Conservation (phyloP, 208 protist species). For the Acanthamoeba comandoni region DNA sequence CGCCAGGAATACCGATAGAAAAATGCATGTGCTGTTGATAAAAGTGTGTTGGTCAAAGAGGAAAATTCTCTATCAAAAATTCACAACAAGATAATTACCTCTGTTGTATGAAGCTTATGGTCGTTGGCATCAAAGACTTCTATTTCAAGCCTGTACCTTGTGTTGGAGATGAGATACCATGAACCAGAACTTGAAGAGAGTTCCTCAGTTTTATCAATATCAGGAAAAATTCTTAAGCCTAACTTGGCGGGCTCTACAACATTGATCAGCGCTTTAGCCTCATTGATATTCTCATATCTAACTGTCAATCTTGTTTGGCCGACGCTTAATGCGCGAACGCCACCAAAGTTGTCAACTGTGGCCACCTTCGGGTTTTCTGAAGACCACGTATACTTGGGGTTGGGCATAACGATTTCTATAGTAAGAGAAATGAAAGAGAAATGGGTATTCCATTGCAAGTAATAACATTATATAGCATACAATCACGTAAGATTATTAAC, state of each 20-base stretch:
- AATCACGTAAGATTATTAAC: not conserved
- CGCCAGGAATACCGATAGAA: slow-evolving; percentile 5
- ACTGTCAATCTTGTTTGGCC: slow-evolving; percentile 32
- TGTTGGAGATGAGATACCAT: slow-evolving; percentile 62
- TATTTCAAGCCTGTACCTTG: slow-evolving; percentile 18
- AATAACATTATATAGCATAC: too few relatives aligned
- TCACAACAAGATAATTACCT: not conserved
- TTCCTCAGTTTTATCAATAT: slow-evolving; percentile 6
- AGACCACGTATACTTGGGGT: slow-evolving; percentile 63
- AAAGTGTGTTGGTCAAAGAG: not conserved
- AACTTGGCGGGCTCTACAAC: slow-evolving; percentile 53
- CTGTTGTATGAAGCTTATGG: slow-evolving; percentile 46
- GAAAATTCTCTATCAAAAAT: not conserved
- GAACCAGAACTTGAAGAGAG: not conserved
- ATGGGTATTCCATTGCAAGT: too few relatives aligned
- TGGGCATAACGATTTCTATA: slow-evolving; percentile 58
- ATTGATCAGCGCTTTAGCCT: slow-evolving; percentile 60
- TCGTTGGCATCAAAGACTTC: slow-evolving; percentile 65
- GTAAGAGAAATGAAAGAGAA: too few relatives aligned
- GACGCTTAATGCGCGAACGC: slow-evolving; percentile 29
- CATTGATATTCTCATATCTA: slow-evolving; percentile 66
- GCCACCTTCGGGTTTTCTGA: slow-evolving; percentile 29
- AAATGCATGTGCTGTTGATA: slow-evolving; percentile 52
- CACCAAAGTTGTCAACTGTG: slow-evolving; percentile 25
- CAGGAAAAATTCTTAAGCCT: slow-evolving; percentile 12